A percentile compares a stretch with the other conserved stretches of the same genome.
These are phyloP conservation scores for Macrolepiota albuminosa DNA, from an alignment of 768 basidiomycete genomes.

Conservation along the genomic window DNA sequence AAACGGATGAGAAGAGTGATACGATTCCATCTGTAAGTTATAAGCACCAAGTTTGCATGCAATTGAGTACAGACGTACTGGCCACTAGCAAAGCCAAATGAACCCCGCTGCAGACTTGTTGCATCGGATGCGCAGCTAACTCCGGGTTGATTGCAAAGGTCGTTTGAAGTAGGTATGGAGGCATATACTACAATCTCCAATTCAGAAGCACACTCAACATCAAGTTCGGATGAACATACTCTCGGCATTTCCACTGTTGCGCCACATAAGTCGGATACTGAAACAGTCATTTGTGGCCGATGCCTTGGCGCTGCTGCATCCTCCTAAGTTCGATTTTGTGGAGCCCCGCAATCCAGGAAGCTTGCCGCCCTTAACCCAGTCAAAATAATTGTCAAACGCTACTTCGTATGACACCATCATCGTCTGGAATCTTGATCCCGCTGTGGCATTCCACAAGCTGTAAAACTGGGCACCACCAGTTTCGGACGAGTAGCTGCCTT, in stretches of 20 bases:
- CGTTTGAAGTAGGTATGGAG: conserved; percentile 64
- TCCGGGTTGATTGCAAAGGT: conserved; percentile 48
- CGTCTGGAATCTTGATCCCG: conserved; percentile 51
- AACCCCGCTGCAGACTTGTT: conserved; percentile 62
- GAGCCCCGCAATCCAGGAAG: conserved; percentile 76
- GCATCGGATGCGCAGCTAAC: conserved; percentile 71
- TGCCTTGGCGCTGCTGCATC: conserved; percentile 64
- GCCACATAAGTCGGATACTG: conserved; percentile 74
- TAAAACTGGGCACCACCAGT: conserved; percentile 68
- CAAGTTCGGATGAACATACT: conserved; percentile 35
- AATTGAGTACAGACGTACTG: conserved; percentile 41
- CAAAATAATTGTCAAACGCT: conserved; percentile 59
- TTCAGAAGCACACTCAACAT: neutral
- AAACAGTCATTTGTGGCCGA: conserved; percentile 67
- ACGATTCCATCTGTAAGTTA: conserved; percentile 55
- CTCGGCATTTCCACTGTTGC: conserved; percentile 59
- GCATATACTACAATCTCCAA: conserved; percentile 55
- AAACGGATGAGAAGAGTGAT: conserved; percentile 71
- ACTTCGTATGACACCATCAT: conserved; percentile 76
- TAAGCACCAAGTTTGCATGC: neutral
- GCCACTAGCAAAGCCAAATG: conserved; percentile 57
- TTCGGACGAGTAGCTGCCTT: conserved; percentile 53
- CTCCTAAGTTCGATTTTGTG: conserved; percentile 39
- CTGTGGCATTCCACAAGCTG: conserved; percentile 61
- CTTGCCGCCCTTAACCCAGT: conserved; percentile 75